phyloP scores from a whole-genome alignment of 495 filamentous ascomycete species.

The Podospora fimiseda region DNA sequence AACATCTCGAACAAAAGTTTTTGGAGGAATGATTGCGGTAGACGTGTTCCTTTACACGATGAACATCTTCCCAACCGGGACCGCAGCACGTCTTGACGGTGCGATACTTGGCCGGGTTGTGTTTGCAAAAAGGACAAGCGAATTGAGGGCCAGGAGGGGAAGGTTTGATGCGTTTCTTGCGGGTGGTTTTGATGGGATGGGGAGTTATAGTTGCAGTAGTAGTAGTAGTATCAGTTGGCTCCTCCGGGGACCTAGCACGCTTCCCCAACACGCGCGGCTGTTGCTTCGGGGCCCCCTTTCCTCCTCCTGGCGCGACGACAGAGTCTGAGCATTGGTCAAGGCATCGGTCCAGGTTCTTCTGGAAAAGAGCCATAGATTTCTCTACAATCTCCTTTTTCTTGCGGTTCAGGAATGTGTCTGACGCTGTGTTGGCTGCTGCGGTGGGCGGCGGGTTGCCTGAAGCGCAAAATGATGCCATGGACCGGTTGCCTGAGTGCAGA shows the following conservation, averaged over 20 bases:
- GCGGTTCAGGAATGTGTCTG: slow-evolving; percentile 21
- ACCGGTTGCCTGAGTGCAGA: slow-evolving; percentile 9
- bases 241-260: slow-evolving; percentile 4
- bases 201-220: not conserved
- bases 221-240: not conserved
- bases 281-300: too few relatives aligned
- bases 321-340: slow-evolving; percentile 23
- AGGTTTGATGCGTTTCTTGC: slow-evolving; percentile 17
- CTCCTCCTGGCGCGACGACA: not conserved
- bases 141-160: slow-evolving; percentile 19
- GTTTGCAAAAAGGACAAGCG: slow-evolving; percentile 40
- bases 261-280: slow-evolving; percentile 9
- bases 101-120: slow-evolving; percentile 31
- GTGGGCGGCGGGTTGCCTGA: slow-evolving; percentile 18
- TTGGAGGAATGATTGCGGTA: slow-evolving; percentile 37
- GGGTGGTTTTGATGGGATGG: not conserved
- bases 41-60: slow-evolving; percentile 44
- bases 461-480: slow-evolving; percentile 25
- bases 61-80: slow-evolving; percentile 37
- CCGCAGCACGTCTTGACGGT: slow-evolving; percentile 34
- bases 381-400: slow-evolving; percentile 26
- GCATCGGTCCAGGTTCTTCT: slow-evolving; percentile 18
- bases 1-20: slow-evolving; percentile 35
- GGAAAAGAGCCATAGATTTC: slow-evolving; percentile 27
- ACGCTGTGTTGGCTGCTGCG: not conserved